A percentile compares a stretch with the other conserved stretches of the same genome.
Conservation (phyloP, 345 rosid species). For the Gossypium australe region DNA sequence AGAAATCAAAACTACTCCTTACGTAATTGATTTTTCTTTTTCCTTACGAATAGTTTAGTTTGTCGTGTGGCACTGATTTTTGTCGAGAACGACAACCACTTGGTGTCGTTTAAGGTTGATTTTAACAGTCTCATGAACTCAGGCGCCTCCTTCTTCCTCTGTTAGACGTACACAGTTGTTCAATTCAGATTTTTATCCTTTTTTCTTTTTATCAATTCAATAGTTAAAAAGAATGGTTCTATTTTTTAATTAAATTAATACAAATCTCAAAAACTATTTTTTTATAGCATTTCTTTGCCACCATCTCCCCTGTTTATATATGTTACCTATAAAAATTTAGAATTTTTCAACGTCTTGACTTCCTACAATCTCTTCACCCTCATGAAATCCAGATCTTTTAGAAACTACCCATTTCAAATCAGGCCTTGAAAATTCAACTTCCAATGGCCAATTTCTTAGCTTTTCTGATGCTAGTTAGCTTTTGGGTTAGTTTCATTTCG, state of each 20-base stretch:
- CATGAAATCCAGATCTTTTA: constrained; percentile 36
- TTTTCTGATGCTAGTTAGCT: constrained; percentile 24
- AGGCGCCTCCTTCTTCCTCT: not conserved
- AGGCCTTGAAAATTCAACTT: constrained; percentile 27
- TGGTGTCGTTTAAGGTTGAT: not conserved
- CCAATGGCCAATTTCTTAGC: constrained; percentile 34
- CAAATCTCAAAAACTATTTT: not conserved
- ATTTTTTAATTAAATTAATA: not conserved
- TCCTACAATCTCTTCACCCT: constrained; percentile 5
- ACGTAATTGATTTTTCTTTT: no score
- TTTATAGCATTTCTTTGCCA: constrained; percentile 18
- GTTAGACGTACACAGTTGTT: no score
- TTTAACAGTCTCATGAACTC: not conserved
- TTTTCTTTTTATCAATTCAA: not conserved
- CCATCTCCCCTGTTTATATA: not conserved
- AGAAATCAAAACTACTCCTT: no score
- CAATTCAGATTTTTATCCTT: not conserved
- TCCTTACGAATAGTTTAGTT: no score
- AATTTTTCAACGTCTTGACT: constrained; percentile 37
- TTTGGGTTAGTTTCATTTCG: constrained; percentile 23
- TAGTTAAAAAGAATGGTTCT: not conserved
- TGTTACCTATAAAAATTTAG: constrained; percentile 15
- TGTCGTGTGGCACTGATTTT: not conserved
- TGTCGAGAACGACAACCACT: not conserved
- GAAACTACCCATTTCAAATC: constrained; percentile 26